Base-by-base conservation (phyloP, 768 basidiomycete species). In the Lepiota subincarnata region DNA sequence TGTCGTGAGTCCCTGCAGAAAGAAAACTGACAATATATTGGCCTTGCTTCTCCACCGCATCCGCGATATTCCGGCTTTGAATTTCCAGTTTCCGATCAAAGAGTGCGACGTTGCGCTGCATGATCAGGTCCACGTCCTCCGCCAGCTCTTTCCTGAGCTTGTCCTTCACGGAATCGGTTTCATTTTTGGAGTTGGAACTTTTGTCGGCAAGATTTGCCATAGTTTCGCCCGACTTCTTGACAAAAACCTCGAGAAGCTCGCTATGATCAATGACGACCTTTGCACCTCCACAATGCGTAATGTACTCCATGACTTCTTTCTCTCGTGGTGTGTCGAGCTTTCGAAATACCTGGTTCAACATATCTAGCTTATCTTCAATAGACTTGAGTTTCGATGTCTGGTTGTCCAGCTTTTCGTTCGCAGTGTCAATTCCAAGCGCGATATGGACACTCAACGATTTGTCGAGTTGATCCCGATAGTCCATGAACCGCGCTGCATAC, bases 11-110 rank as follows among this genome's bases (percentile, higher is more conserved):
- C 1, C 78, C 79, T 3, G 53, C 12, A 4, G 43, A 47, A n/a
- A 47, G 45, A 16, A 22, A 45, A n/a, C 26, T 41, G n/a, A 46
- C 40, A 26, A 47, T 40, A 31, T 36, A 46, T 22, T 35, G 10
- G 6, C 49, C 46, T 13, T 55, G 55, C 12, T 67, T 65, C 11
- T 54, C 22, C 18, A 55, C 45, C 18, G 20, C 47, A 1, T 41
- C 26, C 10, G 20, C 14, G 14, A 36, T 39, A 6, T 44, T 42
- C 12, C 70, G 70, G 47, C 68, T 70, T 59, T 77, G 76, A 53
- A 78, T 68, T 22, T 73, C 72, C 37, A 80, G 69, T 56, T 80
- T 80, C 44, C 69, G 63, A 44, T 77, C 73, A 53, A 80, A 82
- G 0, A 73, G 57, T 3, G 63, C 61, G 58, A 75, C 62, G 55